Base-by-base conservation (phyloP, 1,284 basidiomycete species). In the Papiliotrema terrestris region DNA sequence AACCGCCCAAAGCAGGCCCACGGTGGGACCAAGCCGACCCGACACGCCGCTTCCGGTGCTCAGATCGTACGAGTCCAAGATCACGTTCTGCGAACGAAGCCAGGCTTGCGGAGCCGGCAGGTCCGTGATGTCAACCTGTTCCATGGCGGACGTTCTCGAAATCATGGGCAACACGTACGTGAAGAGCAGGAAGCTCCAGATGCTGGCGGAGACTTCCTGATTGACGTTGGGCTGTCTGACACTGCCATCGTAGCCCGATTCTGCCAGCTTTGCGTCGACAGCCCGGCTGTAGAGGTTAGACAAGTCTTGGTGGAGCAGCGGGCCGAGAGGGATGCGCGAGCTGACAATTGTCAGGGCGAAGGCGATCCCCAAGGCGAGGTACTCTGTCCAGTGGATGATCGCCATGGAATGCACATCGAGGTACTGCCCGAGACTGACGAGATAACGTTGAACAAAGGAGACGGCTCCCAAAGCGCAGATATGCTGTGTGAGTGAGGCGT, bases 111-210 rank as follows among this genome's bases (percentile, higher is more conserved):
- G 80, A 54, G 90, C 84, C 1, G 90, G 90, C 42, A 92, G 75
- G 69, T 92, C 89, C 41, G 83, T 86, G 26, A 91, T 87, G 65
- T 92, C 88, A 36, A 91, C 80, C 58, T 83, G 86, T 56, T 82
- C 80, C 9, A 86, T 79, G 5, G 79, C 80, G 68, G 88, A 83
- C 6, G 87, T 88, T 41, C 89, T 83, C 82, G 83, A 84, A 51
- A 91, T 84, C 13, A 90, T 86, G 60, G 86, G 86, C 5, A 86
- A 88, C 23, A 86, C 88, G 70, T 88, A 91, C 13, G 82, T 84
- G 71, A 91, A 91, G 8, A 89, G 74, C 2, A 89, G 69, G 20
- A 76, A 72, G 46, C 80, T 81, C 77, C 82, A 82, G 6, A 84
- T 79, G 5, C 83, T 84, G 17, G 78, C 75, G 51, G 74, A 76